Percentiles rank a stretch among this genome's conserved stretches.
These are phyloP conservation scores for Clitopilus passeckerianus DNA, from an alignment of 768 basidiomycete genomes.

Conservation along the genomic window DNA sequence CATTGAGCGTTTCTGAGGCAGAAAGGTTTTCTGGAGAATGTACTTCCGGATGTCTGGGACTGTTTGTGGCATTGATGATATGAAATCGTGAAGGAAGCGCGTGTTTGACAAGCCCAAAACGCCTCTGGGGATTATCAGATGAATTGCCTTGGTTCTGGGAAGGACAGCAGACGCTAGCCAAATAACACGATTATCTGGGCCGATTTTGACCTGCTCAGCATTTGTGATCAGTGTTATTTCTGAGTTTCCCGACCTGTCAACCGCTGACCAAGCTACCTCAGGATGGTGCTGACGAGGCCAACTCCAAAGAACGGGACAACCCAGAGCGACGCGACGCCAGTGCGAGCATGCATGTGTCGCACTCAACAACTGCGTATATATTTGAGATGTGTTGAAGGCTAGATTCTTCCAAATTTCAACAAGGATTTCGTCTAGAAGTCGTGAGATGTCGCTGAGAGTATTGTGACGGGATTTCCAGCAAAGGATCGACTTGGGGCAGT, in stretches of 20 bases:
- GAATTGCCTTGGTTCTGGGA: no score
- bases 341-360: slow-evolving; percentile 2
- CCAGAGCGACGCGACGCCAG: not conserved
- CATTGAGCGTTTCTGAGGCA: no score
- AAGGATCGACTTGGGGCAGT: not conserved
- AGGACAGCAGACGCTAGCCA: no score
- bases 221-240: not conserved
- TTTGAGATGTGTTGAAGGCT: not conserved
- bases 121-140: no score
- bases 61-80: no score
- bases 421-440: not conserved
- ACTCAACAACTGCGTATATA: not conserved
- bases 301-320: not conserved
- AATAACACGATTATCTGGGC: no score
- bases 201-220: no score
- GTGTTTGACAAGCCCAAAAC: no score
- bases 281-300: not conserved
- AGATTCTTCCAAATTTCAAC: not conserved
- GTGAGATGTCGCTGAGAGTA: not conserved
- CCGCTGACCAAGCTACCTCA: not conserved
- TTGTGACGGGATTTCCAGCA: not conserved
- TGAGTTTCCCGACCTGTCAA: not conserved
- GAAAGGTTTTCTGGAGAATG: no score
- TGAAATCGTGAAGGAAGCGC: no score
- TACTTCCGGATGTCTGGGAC: no score